Evolutionary conservation across 768 basidiomycete species (phyloP), one percentile per base, ranked within the genome.

Genomic region (Vararia minispora): DNA sequence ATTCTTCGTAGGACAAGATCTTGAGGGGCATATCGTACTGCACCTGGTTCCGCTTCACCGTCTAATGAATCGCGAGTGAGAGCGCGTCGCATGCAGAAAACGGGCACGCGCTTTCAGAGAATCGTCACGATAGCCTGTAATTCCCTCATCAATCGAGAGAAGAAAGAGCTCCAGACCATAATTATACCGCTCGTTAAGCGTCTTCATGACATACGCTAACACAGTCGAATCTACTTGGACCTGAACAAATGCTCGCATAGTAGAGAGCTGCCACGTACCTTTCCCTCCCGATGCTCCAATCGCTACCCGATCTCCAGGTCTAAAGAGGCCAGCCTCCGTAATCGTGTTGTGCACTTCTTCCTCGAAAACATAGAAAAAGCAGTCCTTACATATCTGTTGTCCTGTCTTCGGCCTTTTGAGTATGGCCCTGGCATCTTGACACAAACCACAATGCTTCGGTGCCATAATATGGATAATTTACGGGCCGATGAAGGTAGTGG

Each of bases 211-310:
- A 70, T 97, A 79, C 10, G 95, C 95, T 28, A 99, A 70, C 12
- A 99, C 95, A 9, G 95, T 99, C 6, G 94, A 98, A 58, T 99
- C 95, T 98, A 51, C 28, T 14, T 25, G 8, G 11, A 13, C 7
- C 29, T 4, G 4, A 22, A 25, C 4, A 17, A 4, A 12, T 24
- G 14, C 13, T 5, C 14, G 23, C 12, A 39, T 12, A 29, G 17
- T 11, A 34, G 4, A 18, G 2, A 21, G 11, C 13, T 12, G 13
- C 33, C 6, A 49, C 66, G 37, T 31, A 88, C 94, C 94, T 73
- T 99, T 99, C 31, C 95, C 95, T 32, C 95, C 95, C 37, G 90
- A 95, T 37, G 95, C 95, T 23, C 95, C 95, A 42, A 99, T 98
- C 18, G 95, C 95, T 27, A 99, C 90, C 46, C 76, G 69, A 61